Conservation (phyloP, 768 basidiomycete genomes). For the Suillus sp. region DNA sequence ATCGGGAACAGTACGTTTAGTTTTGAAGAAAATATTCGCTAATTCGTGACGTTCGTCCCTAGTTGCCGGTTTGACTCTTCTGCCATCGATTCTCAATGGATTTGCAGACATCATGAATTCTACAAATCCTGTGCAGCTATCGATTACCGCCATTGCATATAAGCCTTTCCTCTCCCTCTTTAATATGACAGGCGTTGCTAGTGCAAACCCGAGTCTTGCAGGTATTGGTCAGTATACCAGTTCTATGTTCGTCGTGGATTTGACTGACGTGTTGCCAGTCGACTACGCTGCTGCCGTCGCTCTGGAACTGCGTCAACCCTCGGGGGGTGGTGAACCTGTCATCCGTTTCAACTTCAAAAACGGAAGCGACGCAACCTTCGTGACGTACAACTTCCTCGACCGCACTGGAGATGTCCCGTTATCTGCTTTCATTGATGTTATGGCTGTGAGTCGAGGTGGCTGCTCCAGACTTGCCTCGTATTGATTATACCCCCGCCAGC, state of each 20-base stretch:
- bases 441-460: constrained; percentile 35
- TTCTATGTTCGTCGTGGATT: not conserved
- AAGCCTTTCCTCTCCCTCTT: constrained; percentile 80
- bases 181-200: constrained; percentile 67
- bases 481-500: constrained; percentile 34
- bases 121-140: constrained; percentile 56
- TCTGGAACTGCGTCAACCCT: constrained; percentile 58
- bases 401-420: constrained; percentile 54
- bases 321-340: constrained; percentile 47
- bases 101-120: constrained; percentile 53
- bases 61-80: constrained; percentile 70
- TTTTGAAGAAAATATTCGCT: not conserved
- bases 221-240: constrained; percentile 50
- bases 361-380: constrained; percentile 53
- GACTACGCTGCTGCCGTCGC: constrained; percentile 61
- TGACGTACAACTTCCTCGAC: constrained; percentile 48
- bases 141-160: constrained; percentile 65
- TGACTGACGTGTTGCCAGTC: constrained; percentile 39
- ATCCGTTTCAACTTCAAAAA: constrained; percentile 73
- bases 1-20: constrained; percentile 61
- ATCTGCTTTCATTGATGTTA: constrained; percentile 47
- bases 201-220: constrained; percentile 52
- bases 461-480: not conserved
- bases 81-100: constrained; percentile 59
- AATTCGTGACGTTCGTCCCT: not conserved